Base-by-base conservation (phyloP, 179 eudicot genomes). In the Silene vulgaris region DNA sequence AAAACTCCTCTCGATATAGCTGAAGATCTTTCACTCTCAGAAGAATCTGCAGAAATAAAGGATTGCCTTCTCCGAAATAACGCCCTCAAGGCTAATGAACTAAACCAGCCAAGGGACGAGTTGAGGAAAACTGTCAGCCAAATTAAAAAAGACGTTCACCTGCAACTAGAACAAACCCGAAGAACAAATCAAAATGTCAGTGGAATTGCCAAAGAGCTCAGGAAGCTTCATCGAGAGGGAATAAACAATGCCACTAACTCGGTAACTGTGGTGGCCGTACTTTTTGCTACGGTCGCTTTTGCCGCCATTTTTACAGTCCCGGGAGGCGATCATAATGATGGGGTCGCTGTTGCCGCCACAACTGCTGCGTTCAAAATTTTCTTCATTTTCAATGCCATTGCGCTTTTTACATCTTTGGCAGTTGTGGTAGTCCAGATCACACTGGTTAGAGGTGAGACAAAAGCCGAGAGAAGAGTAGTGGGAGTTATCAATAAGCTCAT, bases 301-400 rank as follows among this genome's bases (percentile, higher is more conserved):
- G 98, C 98, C 1, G 94, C 98, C 67, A 90, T 93, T 2, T 93
- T 93, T 74, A 93, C 98, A 0, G 92, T 93, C 26, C 98, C 98
- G 0, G 97, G 98, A 11, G 95, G 91, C 4, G 89, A 86, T 77
- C 17, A 37, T 48, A 69, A 83, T 65, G 70, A 23, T 14, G 98
- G 98, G 60, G 73, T 65, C 72, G 96, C 98, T 5, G 89, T 88
- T 45, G 83, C 87, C 52, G 87, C 86, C 12, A 75, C 50, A 26
- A 79, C 79, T 2, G 69, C 87, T 21, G 74, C 96, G 12, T 93
- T 91, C 80, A 85, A 87, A 74, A 82, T 93, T 26, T 91, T 93
- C 85, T 93, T 87, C 65, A 78, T 91, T 56, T 83, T 87, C 66
- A 90, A 93, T 63, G 90, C 92, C 9, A 77, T 86, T 30, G 92